Evolutionary conservation across 2,329 filamentous ascomycete genomes (phyloP).

Genomic region (Fusarium liriodendri): DNA sequence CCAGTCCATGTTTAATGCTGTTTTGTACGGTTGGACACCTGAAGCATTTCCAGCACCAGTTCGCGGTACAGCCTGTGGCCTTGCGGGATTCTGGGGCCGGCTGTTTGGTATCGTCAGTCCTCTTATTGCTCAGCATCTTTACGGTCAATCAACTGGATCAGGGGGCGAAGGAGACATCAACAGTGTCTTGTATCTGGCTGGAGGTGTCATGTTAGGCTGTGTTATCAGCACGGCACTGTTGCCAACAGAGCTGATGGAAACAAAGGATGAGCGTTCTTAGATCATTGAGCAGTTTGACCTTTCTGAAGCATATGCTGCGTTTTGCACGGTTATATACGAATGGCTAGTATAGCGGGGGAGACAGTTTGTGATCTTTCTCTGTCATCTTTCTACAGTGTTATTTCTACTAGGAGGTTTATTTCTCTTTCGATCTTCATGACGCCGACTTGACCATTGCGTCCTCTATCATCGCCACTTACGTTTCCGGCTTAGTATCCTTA

Average conservation of each 20-base stretch:
- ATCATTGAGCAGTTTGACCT: not conserved
- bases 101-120: slow-evolving; percentile 69
- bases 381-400: no score
- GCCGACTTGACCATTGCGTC: not conserved
- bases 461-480: not conserved
- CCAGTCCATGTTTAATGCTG: slow-evolving; percentile 53
- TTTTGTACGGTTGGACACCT: slow-evolving; percentile 61
- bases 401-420: not conserved
- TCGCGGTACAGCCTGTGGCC: slow-evolving; percentile 65
- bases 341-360: not conserved
- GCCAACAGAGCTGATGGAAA: slow-evolving; percentile 53
- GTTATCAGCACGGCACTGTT: slow-evolving; percentile 62
- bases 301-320: not conserved
- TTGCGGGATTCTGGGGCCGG: slow-evolving; percentile 69
- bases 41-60: slow-evolving; percentile 68
- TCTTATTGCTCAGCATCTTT: slow-evolving; percentile 62
- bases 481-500: not conserved
- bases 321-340: not conserved
- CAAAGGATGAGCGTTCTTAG: slow-evolving; percentile 44
- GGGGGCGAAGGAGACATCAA: slow-evolving; percentile 55
- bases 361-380: not conserved
- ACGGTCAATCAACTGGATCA: slow-evolving; percentile 43
- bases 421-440: not conserved
- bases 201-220: slow-evolving; percentile 64
- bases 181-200: slow-evolving; percentile 66